Conservation (phyloP, 2,329 filamentous ascomycete species). For the Pestalotiopsis sp. region DNA sequence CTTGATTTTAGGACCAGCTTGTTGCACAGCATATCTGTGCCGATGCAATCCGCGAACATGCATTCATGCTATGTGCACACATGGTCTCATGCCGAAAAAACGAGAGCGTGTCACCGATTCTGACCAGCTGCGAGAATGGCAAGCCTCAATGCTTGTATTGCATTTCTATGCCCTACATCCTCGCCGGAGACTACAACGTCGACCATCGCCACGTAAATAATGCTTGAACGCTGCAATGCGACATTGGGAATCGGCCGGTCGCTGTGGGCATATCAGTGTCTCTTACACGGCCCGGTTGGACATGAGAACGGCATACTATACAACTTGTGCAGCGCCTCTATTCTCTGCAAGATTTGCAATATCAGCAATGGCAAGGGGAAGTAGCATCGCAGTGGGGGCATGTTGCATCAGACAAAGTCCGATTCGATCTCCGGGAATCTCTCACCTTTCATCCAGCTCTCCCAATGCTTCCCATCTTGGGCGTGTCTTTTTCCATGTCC, state of each 20-base stretch:
- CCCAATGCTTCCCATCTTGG: not conserved
- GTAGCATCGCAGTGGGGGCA: not conserved
- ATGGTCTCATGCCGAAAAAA: not conserved
- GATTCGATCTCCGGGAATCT: not conserved
- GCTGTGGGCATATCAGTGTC: not conserved
- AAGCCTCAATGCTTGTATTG: not conserved
- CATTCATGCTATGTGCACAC: not conserved
- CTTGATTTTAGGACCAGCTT: not conserved
- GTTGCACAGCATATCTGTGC: not conserved
- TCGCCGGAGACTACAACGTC: too few relatives aligned
- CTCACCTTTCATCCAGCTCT: not conserved
- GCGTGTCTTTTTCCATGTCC: not conserved
- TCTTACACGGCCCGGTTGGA: not conserved
- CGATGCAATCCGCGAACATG: not conserved
- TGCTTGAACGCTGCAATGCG: not conserved
- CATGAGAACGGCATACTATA: not conserved
- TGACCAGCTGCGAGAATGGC: not conserved
- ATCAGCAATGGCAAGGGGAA: not conserved
- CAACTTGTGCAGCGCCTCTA: not conserved
- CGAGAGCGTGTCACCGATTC: not conserved
- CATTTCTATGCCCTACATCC: not conserved
- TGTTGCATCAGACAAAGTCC: not conserved
- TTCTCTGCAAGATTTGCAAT: not conserved
- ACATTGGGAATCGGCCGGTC: not conserved
- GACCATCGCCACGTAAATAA: too few relatives aligned